Evolutionary conservation across 2,329 filamentous ascomycete genomes (phyloP), one percentile per base, ranked within the genome.

Genomic region (Penicillium sclerotigenum): DNA sequence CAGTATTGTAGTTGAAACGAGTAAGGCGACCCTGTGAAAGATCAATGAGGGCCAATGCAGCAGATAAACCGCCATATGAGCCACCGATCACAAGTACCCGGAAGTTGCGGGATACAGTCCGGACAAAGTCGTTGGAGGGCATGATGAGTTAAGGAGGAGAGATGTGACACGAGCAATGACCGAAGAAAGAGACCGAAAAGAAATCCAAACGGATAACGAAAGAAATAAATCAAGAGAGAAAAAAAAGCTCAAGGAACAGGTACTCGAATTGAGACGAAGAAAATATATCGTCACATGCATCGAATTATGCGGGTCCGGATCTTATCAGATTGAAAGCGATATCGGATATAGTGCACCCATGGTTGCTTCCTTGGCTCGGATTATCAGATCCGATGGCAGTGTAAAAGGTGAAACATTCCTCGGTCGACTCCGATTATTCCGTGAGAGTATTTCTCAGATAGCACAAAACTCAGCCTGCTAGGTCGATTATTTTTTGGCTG

Each of bases 31-130:
- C 86, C 55, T 82, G 77, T 57, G 82, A 83, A 34, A 88, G 78
- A 67, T 90, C 87, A 20, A 87, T 74, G 7, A 92, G 79, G 67
- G 89, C 88, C 63, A 89, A 73, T 6, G 84, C 82, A 1, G 83
- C 80, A 13, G 86, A 82, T 5, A 91, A 79, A 33, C 89, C 89
- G n/a, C 80, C 83, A 65, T 91, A 91, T 37, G 86, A 87, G 60
- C 86, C 87, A 36, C 89, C 89, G 31, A 87, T 80, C 53, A 91
- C 78, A 36, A 91, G 78, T 11, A 91, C 79, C 62, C 77, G 81
- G 70, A 82, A 69, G 33, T 63, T 58, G 26, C 60, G 66, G 24
- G 61, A 50, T 33, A 58, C 52, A 18, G 65, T 49, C 38, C 59
- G 51, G 36, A 67, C 54, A 28, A 59, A 63, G 52, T 68, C 66